phyloP scores from a whole-genome alignment of 2,329 filamentous ascomycete species.

The Colletotrichum filicis region DNA sequence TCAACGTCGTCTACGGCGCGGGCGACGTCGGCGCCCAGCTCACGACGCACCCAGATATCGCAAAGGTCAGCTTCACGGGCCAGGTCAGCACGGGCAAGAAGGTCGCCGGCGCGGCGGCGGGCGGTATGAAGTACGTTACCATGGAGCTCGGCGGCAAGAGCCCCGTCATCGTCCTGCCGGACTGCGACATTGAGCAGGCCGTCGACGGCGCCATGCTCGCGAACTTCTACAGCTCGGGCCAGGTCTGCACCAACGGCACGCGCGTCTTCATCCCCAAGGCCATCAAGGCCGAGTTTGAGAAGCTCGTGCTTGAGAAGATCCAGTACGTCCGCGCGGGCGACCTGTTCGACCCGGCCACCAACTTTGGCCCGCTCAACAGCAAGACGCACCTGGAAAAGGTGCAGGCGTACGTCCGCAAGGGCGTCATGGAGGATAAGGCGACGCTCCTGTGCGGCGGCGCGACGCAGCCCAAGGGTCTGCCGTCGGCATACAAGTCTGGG shows the following conservation, averaged over 20 bases:
- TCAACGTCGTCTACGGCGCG: constrained; percentile 87
- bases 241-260: constrained; percentile 94
- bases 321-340: constrained; percentile 82
- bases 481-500: constrained; percentile 66
- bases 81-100: constrained; percentile 87
- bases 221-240: constrained; percentile 91
- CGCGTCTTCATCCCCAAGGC: constrained; percentile 81
- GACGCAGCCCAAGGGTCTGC: constrained; percentile 62
- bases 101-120: constrained; percentile 80
- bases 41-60: constrained; percentile 76
- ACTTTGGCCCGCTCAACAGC: constrained; percentile 87
- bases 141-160: constrained; percentile 94
- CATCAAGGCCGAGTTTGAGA: constrained; percentile 76
- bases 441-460: constrained; percentile 78
- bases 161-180: constrained; percentile 81
- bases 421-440: constrained; percentile 78
- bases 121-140: constrained; percentile 88
- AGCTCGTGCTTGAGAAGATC: constrained; percentile 76
- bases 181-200: constrained; percentile 82
- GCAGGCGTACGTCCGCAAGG: constrained; percentile 78
- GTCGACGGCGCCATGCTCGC: constrained; percentile 93
- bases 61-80: constrained; percentile 91
- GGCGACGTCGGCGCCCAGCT: constrained; percentile 82
- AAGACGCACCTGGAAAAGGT: constrained; percentile 82
- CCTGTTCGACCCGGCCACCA: constrained; percentile 77